These are phyloP conservation scores for Fraxinus sp. DNA, from an alignment of 305 asterid species.

Conservation along the genomic window DNA sequence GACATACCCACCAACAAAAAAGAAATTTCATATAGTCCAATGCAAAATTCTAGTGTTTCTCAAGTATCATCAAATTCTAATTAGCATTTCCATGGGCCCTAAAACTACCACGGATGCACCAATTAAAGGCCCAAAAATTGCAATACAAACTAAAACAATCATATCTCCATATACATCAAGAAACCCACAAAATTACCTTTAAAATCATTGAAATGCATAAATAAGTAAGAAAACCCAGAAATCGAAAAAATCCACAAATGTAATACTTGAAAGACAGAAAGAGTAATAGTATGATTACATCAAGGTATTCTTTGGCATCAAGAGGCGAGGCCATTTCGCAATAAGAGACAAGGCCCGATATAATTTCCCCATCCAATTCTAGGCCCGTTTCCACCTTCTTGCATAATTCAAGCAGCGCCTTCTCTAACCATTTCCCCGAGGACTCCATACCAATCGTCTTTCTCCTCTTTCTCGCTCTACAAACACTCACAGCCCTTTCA, in stretches of 20 bases:
- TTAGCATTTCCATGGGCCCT: conserved; percentile 1
- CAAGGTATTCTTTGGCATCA: conserved; percentile 92
- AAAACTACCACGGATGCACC: background rate
- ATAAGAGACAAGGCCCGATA: conserved; percentile 88
- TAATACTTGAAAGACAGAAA: background rate
- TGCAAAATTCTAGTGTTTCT: background rate
- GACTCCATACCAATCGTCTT: conserved; percentile 43
- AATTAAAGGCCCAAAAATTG: background rate
- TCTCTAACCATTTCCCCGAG: conserved; percentile 79
- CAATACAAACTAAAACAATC: background rate
- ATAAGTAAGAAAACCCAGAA: background rate
- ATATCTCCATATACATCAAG: background rate
- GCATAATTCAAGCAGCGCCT: conserved; percentile 66
- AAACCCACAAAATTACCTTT: background rate
- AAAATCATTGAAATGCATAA: background rate
- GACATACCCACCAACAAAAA: background rate
- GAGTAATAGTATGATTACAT: conserved; percentile 41
- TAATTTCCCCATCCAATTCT: conserved; percentile 75
- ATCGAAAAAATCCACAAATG: background rate
- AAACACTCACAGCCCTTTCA: background rate
- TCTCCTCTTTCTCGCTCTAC: conserved; percentile 20
- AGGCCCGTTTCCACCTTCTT: conserved; percentile 59
- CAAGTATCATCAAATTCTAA: conserved; percentile 8
- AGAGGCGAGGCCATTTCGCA: conserved; percentile 91
- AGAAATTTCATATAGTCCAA: background rate